Conservation (phyloP, 2,329 filamentous ascomycete genomes). For the Shiraia sp. region DNA sequence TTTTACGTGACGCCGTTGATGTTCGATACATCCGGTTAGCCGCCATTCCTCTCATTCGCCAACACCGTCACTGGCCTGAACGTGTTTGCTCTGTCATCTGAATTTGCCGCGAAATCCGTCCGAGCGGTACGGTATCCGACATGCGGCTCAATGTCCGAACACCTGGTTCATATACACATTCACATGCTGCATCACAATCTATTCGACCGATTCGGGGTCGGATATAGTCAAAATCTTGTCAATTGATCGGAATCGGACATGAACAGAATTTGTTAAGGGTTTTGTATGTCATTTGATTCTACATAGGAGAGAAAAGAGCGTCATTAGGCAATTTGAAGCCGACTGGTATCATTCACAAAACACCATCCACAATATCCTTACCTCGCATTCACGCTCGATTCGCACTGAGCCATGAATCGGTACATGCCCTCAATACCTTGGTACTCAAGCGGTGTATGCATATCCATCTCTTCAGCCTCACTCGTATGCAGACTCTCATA, state of each 20-base stretch:
- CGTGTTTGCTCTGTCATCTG: not conserved
- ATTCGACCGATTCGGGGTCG: too few species aligned
- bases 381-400: constrained; percentile 41
- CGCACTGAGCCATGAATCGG: constrained; percentile 67
- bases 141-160: too few species aligned
- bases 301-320: constrained; percentile 26
- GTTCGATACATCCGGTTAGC: constrained; percentile 1
- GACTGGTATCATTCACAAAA: constrained; percentile 28
- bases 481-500: constrained; percentile 63
- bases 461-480: constrained; percentile 49
- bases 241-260: too few species aligned
- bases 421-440: constrained; percentile 69
- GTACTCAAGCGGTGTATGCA: constrained; percentile 57
- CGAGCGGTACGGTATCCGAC: too few species aligned
- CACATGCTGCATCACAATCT: too few species aligned
- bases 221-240: too few species aligned
- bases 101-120: too few species aligned
- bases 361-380: constrained; percentile 9
- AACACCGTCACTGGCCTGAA: not conserved
- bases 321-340: constrained; percentile 30
- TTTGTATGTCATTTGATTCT: constrained; percentile 6
- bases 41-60: not conserved
- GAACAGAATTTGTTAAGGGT: too few species aligned
- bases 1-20: constrained; percentile 13
- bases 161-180: too few species aligned